Evolutionary conservation across 2,329 filamentous ascomycete genomes (phyloP).

Genomic region (Eurotiales sp.): DNA sequence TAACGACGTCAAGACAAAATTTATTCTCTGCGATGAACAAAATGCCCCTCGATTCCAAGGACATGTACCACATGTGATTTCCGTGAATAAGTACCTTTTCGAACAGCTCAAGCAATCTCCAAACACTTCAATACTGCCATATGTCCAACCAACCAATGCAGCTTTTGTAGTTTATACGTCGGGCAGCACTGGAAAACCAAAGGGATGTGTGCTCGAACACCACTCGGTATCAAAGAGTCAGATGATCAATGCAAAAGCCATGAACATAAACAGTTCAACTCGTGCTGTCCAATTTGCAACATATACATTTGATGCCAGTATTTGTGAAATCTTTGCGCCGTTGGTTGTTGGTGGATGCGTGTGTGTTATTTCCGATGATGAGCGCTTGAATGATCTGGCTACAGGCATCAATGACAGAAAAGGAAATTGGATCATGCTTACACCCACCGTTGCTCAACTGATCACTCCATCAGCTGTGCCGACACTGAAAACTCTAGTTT

Average conservation of each 20-base stretch:
- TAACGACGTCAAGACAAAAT: too few species aligned
- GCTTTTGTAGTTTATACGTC: constrained; percentile 10
- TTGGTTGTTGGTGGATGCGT: constrained; percentile 50
- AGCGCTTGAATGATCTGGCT: constrained; percentile 38
- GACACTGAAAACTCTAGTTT: constrained; percentile 29
- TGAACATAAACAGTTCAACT: constrained; percentile 48
- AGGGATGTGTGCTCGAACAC: constrained; percentile 5
- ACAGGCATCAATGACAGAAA: constrained; percentile 44
- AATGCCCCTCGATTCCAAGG: background rate
- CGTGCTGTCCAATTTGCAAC: constrained; percentile 58
- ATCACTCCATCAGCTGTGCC: constrained; percentile 33
- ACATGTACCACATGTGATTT: background rate
- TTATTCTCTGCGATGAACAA: background rate
- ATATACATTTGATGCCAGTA: constrained; percentile 47
- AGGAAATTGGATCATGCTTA: constrained; percentile 52
- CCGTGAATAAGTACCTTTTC: background rate
- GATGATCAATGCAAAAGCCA: constrained; percentile 41
- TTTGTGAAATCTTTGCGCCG: constrained; percentile 48
- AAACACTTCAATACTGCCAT: background rate
- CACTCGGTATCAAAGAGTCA: constrained; percentile 51
- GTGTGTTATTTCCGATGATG: constrained; percentile 45
- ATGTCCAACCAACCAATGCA: background rate
- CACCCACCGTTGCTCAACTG: constrained; percentile 49
- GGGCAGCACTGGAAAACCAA: constrained; percentile 9
- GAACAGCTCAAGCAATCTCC: background rate